These are phyloP conservation scores for Colletotrichum trifolii DNA, from an alignment of 2,329 filamentous ascomycete genomes.

Conservation along the genomic window DNA sequence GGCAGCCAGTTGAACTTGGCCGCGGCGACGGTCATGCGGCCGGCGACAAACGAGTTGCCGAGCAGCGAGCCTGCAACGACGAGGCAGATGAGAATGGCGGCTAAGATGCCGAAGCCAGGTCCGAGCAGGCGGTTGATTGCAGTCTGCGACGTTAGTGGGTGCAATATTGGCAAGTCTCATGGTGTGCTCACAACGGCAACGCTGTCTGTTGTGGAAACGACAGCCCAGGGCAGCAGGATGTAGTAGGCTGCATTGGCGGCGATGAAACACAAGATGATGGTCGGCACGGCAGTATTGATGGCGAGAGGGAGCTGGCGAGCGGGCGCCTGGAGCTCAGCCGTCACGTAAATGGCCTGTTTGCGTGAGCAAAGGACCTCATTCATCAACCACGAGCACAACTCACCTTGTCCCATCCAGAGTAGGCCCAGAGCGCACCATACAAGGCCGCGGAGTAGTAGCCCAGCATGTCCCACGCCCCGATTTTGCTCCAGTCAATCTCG, in stretches of 20 bases:
- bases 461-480: slow-evolving; percentile 67
- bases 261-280: slow-evolving; percentile 69
- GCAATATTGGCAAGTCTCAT: background rate
- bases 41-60: slow-evolving; percentile 71
- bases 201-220: slow-evolving; percentile 68
- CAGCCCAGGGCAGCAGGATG: slow-evolving; percentile 69
- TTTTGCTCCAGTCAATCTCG: slow-evolving; percentile 57
- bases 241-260: slow-evolving; percentile 72
- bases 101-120: slow-evolving; percentile 60
- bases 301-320: slow-evolving; percentile 67
- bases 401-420: slow-evolving; percentile 75
- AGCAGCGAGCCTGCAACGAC: slow-evolving; percentile 72
- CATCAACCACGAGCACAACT: slow-evolving; percentile 33
- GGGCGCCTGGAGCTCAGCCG: slow-evolving; percentile 62
- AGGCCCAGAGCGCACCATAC: slow-evolving; percentile 73
- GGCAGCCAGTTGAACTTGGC: slow-evolving; percentile 65
- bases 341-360: slow-evolving; percentile 64
- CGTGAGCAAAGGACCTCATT: background rate
- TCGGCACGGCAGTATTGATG: slow-evolving; percentile 70
- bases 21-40: slow-evolving; percentile 70
- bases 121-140: slow-evolving; percentile 67
- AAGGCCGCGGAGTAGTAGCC: slow-evolving; percentile 70
- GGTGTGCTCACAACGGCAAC: slow-evolving; percentile 66
- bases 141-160: slow-evolving; percentile 51
- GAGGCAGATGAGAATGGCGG: slow-evolving; percentile 67